Base-by-base conservation (phyloP, 352 stramenopile species). In the Globisporangium acanthophoron region DNA sequence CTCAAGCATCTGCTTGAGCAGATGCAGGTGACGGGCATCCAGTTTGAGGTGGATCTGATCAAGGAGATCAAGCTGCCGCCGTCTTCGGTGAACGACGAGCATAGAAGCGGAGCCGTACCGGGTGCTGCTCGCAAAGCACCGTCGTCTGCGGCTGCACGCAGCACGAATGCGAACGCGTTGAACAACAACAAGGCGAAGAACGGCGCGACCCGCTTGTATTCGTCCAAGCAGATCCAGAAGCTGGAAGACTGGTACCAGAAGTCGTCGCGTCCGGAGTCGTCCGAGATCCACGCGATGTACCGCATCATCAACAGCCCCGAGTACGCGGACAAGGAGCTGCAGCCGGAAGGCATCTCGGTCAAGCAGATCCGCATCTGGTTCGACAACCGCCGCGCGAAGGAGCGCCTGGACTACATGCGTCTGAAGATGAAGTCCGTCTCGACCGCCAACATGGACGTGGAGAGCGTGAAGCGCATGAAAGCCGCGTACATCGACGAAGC, bases 321-420 rank as follows among this genome's bases (percentile, higher is more conserved):
- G 35, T 94, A 88, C 64, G 82, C 82, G 29, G 82, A 94, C 61
- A 73, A 80, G 62, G 85, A 94, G 57, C 66, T 94, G 48, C 85
- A 94, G 58, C 82, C 85, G 5, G 85, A 94, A 59, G 85, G 85
- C 40, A 94, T 94, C 37, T 88, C 78, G 1, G 79, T 94, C 41
- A 94, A 94, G 62, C 85, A 92, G 60, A 94, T 92, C 24, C 85
- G 82, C 46, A 92, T 94, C 58, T 92, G 82, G 85, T 94, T 94
- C 64, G 85, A 94, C 58, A 94, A 94, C 56, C 79, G 85, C 2
- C 80, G 85, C 18, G 85, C 85, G 2, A 94, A 94, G 52, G 85
- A 94, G 52, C 78, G 82, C 3, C 60, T 94, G 15, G 85, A 94
- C 56, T 94, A 94, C 68, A 94, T 94, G 85, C 82, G 85, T 37